phyloP scores from a whole-genome alignment of 2,329 filamentous ascomycete species.

The Beauveria sp. region DNA sequence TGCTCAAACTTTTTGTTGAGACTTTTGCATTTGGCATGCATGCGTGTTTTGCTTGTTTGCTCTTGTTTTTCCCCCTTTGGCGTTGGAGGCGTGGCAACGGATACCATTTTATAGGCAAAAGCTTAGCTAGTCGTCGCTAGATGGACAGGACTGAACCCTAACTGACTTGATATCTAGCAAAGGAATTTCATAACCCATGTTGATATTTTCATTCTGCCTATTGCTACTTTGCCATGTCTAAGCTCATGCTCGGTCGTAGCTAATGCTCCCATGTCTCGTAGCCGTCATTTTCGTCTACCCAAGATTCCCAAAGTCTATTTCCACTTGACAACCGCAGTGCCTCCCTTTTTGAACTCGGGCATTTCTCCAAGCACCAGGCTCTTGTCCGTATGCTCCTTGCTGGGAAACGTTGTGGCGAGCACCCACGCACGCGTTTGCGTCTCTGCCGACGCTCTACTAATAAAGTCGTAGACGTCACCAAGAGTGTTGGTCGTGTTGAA shows the following conservation, averaged over 20 bases:
- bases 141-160: background rate
- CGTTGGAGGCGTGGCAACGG: conserved; percentile 1
- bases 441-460: conserved; percentile 54
- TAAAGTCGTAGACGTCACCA: conserved; percentile 69
- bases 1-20: background rate
- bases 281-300: background rate
- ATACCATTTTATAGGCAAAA: conserved; percentile 9
- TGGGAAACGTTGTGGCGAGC: conserved; percentile 75
- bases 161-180: background rate
- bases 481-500: conserved; percentile 78
- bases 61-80: background rate
- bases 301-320: conserved; percentile 17
- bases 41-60: background rate
- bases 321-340: conserved; percentile 58
- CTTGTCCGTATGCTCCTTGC: conserved; percentile 69
- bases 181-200: background rate
- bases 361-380: conserved; percentile 49
- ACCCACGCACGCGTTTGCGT: conserved; percentile 57
- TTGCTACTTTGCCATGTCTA: background rate
- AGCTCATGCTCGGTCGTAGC: too few relatives aligned
- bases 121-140: background rate
- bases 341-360: conserved; percentile 58
- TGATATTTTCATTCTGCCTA: background rate
- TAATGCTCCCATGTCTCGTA: background rate
- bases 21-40: background rate